A percentile compares a stretch with the other conserved stretches of the same genome.
Evolutionary conservation across 805 yeast genomes (phyloP).

Genomic region (Jamesozyma piceae): DNA sequence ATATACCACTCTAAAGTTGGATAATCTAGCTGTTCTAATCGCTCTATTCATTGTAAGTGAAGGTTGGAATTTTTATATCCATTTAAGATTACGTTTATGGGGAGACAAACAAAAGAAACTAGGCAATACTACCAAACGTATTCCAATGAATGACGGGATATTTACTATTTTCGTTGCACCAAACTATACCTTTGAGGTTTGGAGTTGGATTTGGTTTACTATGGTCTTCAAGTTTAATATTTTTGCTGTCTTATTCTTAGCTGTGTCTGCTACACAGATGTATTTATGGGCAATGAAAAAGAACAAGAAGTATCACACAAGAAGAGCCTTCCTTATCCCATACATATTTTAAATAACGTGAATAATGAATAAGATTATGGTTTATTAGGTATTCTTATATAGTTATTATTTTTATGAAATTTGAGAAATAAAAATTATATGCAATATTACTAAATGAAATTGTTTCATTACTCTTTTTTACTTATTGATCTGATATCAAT

Average conservation of each 20-base stretch:
- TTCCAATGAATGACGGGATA: slow-evolving; percentile 65
- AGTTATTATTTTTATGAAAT: background rate
- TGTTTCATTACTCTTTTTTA: background rate
- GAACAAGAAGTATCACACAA: slow-evolving; percentile 69
- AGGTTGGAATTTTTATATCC: slow-evolving; percentile 63
- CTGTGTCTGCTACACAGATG: slow-evolving; percentile 76
- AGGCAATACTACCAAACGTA: slow-evolving; percentile 30
- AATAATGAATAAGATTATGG: too few relatives aligned
- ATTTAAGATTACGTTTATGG: slow-evolving; percentile 50
- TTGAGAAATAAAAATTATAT: background rate
- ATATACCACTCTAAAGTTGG: slow-evolving; percentile 12
- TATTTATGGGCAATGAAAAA: slow-evolving; percentile 84
- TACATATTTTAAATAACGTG: slow-evolving; percentile 44
- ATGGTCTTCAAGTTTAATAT: slow-evolving; percentile 62
- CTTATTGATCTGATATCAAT: slow-evolving; percentile 19
- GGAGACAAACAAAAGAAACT: slow-evolving; percentile 31
- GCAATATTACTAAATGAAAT: background rate
- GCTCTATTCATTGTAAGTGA: slow-evolving; percentile 52
- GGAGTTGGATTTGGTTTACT: slow-evolving; percentile 66
- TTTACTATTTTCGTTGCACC: slow-evolving; percentile 82
- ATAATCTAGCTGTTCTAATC: slow-evolving; percentile 27
- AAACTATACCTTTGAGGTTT: slow-evolving; percentile 81
- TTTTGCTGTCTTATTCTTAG: slow-evolving; percentile 61
- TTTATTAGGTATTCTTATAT: background rate
- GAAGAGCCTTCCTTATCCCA: slow-evolving; percentile 75